Evolutionary conservation across 768 basidiomycete species (phyloP), one percentile per base, ranked within the genome.

Genomic region (Mycena indigotica): DNA sequence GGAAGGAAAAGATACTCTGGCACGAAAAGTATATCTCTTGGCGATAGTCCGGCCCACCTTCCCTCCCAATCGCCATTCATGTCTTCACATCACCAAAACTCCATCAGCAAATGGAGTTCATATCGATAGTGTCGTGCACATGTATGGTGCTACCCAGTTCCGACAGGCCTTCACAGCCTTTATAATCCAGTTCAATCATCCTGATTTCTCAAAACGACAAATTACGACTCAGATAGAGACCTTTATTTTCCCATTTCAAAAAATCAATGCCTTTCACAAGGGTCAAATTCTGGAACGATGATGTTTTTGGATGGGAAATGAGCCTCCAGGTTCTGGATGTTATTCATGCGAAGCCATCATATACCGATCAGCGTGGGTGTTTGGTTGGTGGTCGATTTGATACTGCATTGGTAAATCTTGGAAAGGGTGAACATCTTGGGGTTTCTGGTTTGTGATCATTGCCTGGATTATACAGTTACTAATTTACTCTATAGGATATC

Each of bases 361-460:
- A 28, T 26, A 25, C 19, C 16, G 60, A 70, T 48, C 57, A 48
- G 15, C 56, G 59, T 4, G 58, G 65, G 0, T 41, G 55, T 2
- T 5, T 21, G 0, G 53, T 69, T 25, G 67, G 67, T 3, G 69
- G 57, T 1, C 57, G 70, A 3, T 79, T 77, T 64, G 76, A 80
- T 56, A 76, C 70, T 3, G 72, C 60, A 1, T 56, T 75, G 3
- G 56, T 72, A 32, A 67, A 69, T 13, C 51, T 57, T 28, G 60
- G 59, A 4, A 39, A 16, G 19, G 58, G 56, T 10, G 13, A 35
- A 16, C 28, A 54, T 21, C 56, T 51, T 10, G 66, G 65, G 3
- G 25, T 65, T 1, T 28, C 54, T 45, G 65, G 66, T 68, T 39
- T 19, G 54, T 51, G 30, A 32, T 19, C 16, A n/a, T 51, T 44